These are phyloP conservation scores for Arxiozyma telluris DNA, from an alignment of 1,139 yeast genomes.

Conservation along the genomic window DNA sequence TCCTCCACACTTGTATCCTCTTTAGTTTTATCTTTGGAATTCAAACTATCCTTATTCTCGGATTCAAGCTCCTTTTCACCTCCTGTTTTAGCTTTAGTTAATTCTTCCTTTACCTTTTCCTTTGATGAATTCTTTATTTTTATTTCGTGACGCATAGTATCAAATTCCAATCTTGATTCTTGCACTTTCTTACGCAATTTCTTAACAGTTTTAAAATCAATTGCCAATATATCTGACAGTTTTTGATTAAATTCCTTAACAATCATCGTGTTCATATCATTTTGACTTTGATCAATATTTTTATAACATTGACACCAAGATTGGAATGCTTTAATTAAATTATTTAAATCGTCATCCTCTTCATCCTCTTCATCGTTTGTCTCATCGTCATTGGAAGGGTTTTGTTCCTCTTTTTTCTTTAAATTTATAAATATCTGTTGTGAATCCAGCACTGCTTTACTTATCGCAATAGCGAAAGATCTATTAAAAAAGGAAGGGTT, in stretches of 20 bases:
- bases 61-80: background rate
- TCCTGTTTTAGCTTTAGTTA: background rate
- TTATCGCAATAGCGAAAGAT: constrained; percentile 43
- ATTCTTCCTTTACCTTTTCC: constrained; percentile 14
- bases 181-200: constrained; percentile 61
- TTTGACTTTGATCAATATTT: constrained; percentile 36
- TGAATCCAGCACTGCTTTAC: constrained; percentile 38
- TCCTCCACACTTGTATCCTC: background rate
- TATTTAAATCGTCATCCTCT: constrained; percentile 26
- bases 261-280: constrained; percentile 54
- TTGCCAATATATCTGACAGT: constrained; percentile 43
- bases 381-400: constrained; percentile 28
- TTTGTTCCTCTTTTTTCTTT: constrained; percentile 27
- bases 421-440: constrained; percentile 20
- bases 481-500: constrained; percentile 33
- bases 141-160: constrained; percentile 50
- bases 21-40: background rate
- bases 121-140: constrained; percentile 32
- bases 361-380: constrained; percentile 24
- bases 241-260: constrained; percentile 47
- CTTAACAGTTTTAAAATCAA: constrained; percentile 52
- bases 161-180: constrained; percentile 59
- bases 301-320: constrained; percentile 47
- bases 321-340: constrained; percentile 20
- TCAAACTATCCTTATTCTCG: background rate